These are phyloP conservation scores for Cephaloascus fragrans DNA, from an alignment of 805 yeast genomes.

Conservation along the genomic window DNA sequence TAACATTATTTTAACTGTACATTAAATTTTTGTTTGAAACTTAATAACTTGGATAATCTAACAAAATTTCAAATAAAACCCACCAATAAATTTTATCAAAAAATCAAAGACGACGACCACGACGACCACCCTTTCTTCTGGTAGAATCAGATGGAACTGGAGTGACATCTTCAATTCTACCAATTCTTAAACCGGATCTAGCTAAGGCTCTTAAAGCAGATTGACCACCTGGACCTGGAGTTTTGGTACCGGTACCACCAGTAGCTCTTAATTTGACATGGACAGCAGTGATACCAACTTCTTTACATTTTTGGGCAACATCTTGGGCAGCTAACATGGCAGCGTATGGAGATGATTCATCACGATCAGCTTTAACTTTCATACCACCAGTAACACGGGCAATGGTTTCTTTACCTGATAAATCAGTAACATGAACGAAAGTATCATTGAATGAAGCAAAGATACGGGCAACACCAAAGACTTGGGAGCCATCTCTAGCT, in stretches of 20 bases:
- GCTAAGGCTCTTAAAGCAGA: slow-evolving; percentile 98
- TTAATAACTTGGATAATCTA: not conserved
- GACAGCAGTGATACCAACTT: slow-evolving; percentile 99
- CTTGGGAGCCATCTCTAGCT: slow-evolving; percentile 96
- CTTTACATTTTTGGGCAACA: slow-evolving; percentile 97
- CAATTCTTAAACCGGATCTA: slow-evolving; percentile 99
- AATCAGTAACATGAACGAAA: slow-evolving; percentile 98
- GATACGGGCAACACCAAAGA: slow-evolving; percentile 99
- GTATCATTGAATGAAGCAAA: slow-evolving; percentile 99
- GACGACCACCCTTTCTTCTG: slow-evolving; percentile 99
- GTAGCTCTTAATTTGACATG: slow-evolving; percentile 99
- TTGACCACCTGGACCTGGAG: slow-evolving; percentile 99
- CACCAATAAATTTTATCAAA: too few species aligned
- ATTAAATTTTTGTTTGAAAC: too few species aligned
- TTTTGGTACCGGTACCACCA: slow-evolving; percentile 99
- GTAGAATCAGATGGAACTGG: slow-evolving; percentile 99
- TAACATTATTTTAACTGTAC: not conserved
- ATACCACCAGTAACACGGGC: slow-evolving; percentile 99
- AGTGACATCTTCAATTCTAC: slow-evolving; percentile 99
- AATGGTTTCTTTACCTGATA: slow-evolving; percentile 99
- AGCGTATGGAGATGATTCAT: slow-evolving; percentile 99
- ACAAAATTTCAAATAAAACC: too few species aligned
- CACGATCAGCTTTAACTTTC: slow-evolving; percentile 99
- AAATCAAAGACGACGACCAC: slow-evolving; percentile 98
- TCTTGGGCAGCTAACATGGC: slow-evolving; percentile 99